Conservation (phyloP, 2,329 filamentous ascomycete species). For the Alternaria sp. region DNA sequence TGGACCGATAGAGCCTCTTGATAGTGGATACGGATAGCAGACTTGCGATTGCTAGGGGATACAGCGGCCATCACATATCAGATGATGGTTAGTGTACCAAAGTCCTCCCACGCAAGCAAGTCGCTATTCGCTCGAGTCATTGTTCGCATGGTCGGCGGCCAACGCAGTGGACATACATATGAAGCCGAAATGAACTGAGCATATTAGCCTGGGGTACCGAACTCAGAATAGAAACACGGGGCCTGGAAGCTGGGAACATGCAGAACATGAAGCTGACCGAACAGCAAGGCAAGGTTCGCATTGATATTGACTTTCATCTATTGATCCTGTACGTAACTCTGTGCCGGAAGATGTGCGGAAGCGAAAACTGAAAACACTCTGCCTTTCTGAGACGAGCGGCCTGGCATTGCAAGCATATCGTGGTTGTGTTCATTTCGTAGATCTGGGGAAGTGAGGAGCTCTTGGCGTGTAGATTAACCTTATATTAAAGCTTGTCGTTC, state of each 20-base stretch:
- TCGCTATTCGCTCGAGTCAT: constrained; percentile 21
- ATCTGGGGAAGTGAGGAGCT: constrained; percentile 45
- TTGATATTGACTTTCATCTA: constrained; percentile 35
- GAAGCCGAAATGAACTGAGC: constrained; percentile 40
- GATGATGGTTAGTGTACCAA: constrained; percentile 17
- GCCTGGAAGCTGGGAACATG: constrained; percentile 26
- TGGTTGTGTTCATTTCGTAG: constrained; percentile 38
- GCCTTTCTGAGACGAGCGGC: constrained; percentile 18
- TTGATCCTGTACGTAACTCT: constrained; percentile 33
- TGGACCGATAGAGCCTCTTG: constrained; percentile 7
- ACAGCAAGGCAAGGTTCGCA: constrained; percentile 21
- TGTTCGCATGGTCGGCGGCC: constrained; percentile 23
- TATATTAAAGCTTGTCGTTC: constrained; percentile 52
- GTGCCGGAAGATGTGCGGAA: constrained; percentile 32
- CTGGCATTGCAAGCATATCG: constrained; percentile 19
- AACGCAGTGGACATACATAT: constrained; percentile 37
- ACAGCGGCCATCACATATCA: constrained; percentile 15
- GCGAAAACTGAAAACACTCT: constrained; percentile 40
- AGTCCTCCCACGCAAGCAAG: constrained; percentile 15
- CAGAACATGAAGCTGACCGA: constrained; percentile 12
- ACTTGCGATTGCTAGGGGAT: background rate
- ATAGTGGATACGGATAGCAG: constrained; percentile 14
- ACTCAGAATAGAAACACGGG: constrained; percentile 43
- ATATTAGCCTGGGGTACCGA: constrained; percentile 37
- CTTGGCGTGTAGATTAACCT: constrained; percentile 51